Conservation (phyloP, 768 basidiomycete species). For the Tephrocybe rancida region DNA sequence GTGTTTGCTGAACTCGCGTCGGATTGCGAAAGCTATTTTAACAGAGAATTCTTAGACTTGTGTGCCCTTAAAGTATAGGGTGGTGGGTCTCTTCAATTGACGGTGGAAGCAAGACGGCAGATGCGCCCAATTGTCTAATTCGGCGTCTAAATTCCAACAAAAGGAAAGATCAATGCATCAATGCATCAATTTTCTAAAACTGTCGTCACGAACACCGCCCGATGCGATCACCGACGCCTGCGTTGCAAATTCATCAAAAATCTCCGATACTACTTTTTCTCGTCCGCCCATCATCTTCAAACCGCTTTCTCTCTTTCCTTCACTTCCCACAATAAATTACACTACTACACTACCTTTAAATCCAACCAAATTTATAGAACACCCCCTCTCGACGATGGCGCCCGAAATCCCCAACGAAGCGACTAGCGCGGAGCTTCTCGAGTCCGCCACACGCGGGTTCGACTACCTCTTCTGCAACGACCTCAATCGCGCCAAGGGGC, state of each 20-base stretch:
- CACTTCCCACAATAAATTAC: too few relatives aligned
- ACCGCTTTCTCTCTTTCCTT: background rate
- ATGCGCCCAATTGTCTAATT: too few relatives aligned
- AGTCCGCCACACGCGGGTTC: constrained; percentile 55
- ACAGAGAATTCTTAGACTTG: too few relatives aligned
- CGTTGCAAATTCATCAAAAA: background rate
- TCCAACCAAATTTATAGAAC: background rate
- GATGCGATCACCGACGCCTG: background rate
- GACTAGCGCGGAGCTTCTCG: constrained; percentile 25
- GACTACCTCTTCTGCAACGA: constrained; percentile 73
- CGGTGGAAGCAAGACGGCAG: too few relatives aligned
- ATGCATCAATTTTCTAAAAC: background rate
- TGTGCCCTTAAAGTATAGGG: too few relatives aligned
- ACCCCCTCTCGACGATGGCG: constrained; percentile 1
- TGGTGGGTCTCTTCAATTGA: too few relatives aligned
- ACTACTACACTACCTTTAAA: too few relatives aligned
- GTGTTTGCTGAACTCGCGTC: too few relatives aligned
- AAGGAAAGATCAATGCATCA: too few relatives aligned
- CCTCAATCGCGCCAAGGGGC: constrained; percentile 50
- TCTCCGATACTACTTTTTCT: background rate
- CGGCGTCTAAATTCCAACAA: too few relatives aligned
- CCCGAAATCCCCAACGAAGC: background rate
- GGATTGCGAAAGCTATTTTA: too few relatives aligned
- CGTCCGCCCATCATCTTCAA: background rate
- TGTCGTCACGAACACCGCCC: background rate